These are phyloP conservation scores for Bretschneidera sinensis DNA, from an alignment of 345 rosid species.

Conservation along the genomic window DNA sequence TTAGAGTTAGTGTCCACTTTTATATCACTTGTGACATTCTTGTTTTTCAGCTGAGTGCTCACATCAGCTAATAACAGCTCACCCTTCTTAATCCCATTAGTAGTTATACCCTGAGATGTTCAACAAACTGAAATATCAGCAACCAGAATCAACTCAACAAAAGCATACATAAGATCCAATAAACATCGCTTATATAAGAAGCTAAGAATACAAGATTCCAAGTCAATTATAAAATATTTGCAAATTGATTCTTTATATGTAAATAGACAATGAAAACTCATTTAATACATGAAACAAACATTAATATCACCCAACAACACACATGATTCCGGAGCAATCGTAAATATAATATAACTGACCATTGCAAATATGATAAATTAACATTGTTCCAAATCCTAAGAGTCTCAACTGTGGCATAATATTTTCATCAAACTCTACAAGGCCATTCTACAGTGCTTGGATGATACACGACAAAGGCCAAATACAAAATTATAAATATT, in stretches of 20 bases:
- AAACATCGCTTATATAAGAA: background rate
- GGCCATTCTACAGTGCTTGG: too few relatives aligned
- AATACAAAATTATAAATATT: too few relatives aligned
- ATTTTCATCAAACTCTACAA: too few relatives aligned
- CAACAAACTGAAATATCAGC: background rate
- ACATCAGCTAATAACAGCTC: constrained; percentile 76
- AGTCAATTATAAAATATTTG: background rate
- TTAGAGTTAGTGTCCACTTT: constrained; percentile 83
- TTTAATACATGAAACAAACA: too few relatives aligned
- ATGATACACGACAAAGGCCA: too few relatives aligned
- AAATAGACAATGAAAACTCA: too few relatives aligned
- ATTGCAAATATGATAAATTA: too few relatives aligned
- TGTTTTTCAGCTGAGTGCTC: constrained; percentile 81
- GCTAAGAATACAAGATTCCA: background rate
- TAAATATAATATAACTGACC: too few relatives aligned
- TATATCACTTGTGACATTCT: constrained; percentile 78
- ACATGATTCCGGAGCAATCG: too few relatives aligned
- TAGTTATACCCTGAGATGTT: constrained; percentile 58
- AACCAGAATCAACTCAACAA: background rate
- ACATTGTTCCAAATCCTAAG: background rate
- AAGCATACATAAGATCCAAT: background rate
- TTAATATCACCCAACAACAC: too few relatives aligned
- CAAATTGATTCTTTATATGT: background rate
- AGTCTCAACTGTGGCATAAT: too few relatives aligned
- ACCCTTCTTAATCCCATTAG: constrained; percentile 75